A percentile compares a stretch with the other conserved stretches of the same genome.
Evolutionary conservation across 352 stramenopile species (phyloP).

Genomic region (Globisporangium spinosum): DNA sequence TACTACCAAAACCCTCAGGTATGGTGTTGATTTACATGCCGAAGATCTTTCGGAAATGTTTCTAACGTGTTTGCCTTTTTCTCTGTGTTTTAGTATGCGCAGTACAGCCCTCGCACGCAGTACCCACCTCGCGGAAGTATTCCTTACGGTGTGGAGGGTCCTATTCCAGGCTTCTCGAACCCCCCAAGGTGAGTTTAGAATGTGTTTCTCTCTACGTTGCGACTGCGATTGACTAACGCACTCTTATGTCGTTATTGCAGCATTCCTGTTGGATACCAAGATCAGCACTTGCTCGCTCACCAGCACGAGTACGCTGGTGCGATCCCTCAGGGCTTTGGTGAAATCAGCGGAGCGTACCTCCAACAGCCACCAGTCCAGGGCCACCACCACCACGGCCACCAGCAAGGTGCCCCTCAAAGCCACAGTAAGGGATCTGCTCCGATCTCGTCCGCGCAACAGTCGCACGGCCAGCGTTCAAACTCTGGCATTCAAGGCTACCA

Average conservation of each 20-base stretch:
- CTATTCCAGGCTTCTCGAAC: conserved; percentile 77
- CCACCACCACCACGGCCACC: conserved; percentile 55
- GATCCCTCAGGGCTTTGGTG: conserved; percentile 77
- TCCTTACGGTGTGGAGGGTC: conserved; percentile 80
- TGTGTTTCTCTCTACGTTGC: background rate
- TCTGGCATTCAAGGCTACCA: conserved; percentile 57
- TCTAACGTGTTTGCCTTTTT: conserved; percentile 6
- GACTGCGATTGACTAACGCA: background rate
- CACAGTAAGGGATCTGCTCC: conserved; percentile 62
- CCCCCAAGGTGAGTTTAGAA: conserved; percentile 39
- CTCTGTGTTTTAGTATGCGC: conserved; percentile 54
- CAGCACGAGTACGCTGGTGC: conserved; percentile 76
- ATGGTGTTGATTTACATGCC: background rate
- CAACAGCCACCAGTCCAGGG: conserved; percentile 54
- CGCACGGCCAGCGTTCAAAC: conserved; percentile 53
- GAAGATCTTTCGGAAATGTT: conserved; percentile 3
- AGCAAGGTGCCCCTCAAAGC: conserved; percentile 51
- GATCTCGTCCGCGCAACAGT: conserved; percentile 37
- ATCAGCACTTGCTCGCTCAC: conserved; percentile 77
- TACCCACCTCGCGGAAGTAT: conserved; percentile 80
- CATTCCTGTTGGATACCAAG: conserved; percentile 76
- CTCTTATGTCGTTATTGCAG: conserved; percentile 18
- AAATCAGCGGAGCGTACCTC: conserved; percentile 76
- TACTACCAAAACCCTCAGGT: conserved; percentile 89
- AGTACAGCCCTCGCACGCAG: conserved; percentile 85